Base-by-base conservation (phyloP, 495 filamentous ascomycete genomes). In the Hamigera avellanea region DNA sequence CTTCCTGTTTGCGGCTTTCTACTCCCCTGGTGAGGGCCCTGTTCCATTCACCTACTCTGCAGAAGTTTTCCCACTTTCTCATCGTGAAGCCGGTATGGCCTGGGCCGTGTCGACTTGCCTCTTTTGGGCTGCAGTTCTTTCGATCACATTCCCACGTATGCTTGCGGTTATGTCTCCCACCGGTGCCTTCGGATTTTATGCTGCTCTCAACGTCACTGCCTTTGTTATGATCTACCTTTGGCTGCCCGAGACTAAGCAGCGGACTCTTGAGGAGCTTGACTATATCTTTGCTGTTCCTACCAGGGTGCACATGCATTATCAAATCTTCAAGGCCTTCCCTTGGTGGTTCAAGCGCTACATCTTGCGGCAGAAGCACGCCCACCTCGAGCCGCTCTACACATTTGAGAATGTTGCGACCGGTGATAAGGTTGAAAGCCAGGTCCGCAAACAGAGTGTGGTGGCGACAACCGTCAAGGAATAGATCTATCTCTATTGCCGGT, bases 211-310 rank as follows among this genome's bases (percentile, higher is more conserved):
- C 45, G 52, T 83, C 10, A 58, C 74, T 18, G 83, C 80, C 8
- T 65, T 85, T 14, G 44, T 76, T 18, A 67, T 82, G 61, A 81
- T 86, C 43, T 81, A 85, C 54, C 62, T 86, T 34, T 84, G 70
- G 58, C 67, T 89, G 5, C 81, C 80, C 8, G 83, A 87, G 57
- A 86, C 83, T 0, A 87, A 86, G 55, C 81, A 83, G 50, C 69
- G 73, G 19, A 84, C 81, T 3, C 71, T 88, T 9, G 83, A 93
- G 56, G 85, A 93, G 52, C 64, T 93, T 26, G 83, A 93, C 57
- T 85, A 86, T 49, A 75, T 93, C 37, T 93, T 86, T 42, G 80
- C 75, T 6, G 80, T 86, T 9, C 79, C 79, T 0, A 80, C 72
- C 16, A 47, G 67, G 29, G 66, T 64, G 25, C 80, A 84, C 50